phyloP scores from a whole-genome alignment of 495 filamentous ascomycete species.

The Trichoderma parareesei region DNA sequence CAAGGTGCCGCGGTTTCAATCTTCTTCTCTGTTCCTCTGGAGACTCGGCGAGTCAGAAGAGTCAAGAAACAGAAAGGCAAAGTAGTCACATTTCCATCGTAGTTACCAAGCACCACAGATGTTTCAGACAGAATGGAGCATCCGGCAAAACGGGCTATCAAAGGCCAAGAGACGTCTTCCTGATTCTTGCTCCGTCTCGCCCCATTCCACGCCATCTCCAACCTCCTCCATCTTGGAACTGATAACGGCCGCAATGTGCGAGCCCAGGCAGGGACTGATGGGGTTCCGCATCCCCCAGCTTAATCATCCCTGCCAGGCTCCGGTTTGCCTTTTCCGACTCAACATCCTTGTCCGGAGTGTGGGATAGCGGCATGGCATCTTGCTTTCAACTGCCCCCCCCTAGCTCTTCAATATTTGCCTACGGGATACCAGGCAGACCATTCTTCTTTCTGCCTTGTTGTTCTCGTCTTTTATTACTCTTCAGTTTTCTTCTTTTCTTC shows the following conservation, averaged over 20 bases:
- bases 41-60: too few species aligned
- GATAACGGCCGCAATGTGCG: too few species aligned
- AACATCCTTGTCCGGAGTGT: background rate
- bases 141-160: background rate
- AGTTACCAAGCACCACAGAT: too few species aligned
- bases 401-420: background rate
- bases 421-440: background rate
- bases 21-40: too few species aligned
- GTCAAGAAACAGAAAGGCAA: too few species aligned
- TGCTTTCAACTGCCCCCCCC: background rate
- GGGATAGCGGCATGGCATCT: conserved; percentile 8
- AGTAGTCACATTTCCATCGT: too few species aligned
- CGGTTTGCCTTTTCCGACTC: background rate
- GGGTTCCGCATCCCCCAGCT: background rate
- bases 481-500: background rate
- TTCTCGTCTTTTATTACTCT: background rate
- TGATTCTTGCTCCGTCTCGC: background rate
- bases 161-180: background rate
- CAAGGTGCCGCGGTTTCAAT: too few species aligned
- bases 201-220: too few species aligned
- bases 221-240: too few species aligned
- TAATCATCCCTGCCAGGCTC: background rate
- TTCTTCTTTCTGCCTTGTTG: background rate
- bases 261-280: background rate
- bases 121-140: too few species aligned